phyloP scores from a whole-genome alignment of 208 protist species.

The Kentomonas sorsogonicus region DNA sequence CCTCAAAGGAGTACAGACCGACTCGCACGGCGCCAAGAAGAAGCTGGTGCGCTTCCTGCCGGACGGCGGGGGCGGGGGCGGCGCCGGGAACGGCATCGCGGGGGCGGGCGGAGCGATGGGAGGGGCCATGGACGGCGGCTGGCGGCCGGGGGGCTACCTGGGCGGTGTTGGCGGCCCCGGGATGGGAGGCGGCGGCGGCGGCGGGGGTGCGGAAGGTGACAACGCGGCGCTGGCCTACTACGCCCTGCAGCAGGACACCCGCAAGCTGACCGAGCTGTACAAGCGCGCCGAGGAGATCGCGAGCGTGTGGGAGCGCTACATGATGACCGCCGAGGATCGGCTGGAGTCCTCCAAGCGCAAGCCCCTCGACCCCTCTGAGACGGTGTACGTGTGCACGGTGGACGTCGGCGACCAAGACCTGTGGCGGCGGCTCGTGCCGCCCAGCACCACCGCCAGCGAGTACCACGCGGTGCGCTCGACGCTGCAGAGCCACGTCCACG shows the following conservation, averaged over 20 bases:
- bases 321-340: conserved; percentile 69
- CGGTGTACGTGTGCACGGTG: conserved; percentile 65
- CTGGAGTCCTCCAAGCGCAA: conserved; percentile 50
- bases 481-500: conserved; percentile 41
- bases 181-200: conserved; percentile 8
- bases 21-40: too few species aligned
- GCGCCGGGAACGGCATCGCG: too few species aligned
- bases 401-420: conserved; percentile 60
- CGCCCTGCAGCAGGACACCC: conserved; percentile 39
- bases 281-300: conserved; percentile 27
- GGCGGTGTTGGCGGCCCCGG: conserved; percentile 17
- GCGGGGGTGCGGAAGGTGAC: conserved; percentile 14
- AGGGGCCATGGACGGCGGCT: too few species aligned
- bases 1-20: conserved; percentile 42
- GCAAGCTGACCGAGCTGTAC: conserved; percentile 43
- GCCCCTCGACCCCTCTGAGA: conserved; percentile 50
- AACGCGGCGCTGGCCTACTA: conserved; percentile 55
- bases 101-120: too few species aligned
- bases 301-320: conserved; percentile 48
- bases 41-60: too few species aligned
- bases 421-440: conserved; percentile 36
- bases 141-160: too few species aligned
- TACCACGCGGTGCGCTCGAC: conserved; percentile 38
- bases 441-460: conserved; percentile 29
- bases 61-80: too few species aligned